Evolutionary conservation across 2,329 filamentous ascomycete species (phyloP).

Genomic region (Neobulgaria alba): DNA sequence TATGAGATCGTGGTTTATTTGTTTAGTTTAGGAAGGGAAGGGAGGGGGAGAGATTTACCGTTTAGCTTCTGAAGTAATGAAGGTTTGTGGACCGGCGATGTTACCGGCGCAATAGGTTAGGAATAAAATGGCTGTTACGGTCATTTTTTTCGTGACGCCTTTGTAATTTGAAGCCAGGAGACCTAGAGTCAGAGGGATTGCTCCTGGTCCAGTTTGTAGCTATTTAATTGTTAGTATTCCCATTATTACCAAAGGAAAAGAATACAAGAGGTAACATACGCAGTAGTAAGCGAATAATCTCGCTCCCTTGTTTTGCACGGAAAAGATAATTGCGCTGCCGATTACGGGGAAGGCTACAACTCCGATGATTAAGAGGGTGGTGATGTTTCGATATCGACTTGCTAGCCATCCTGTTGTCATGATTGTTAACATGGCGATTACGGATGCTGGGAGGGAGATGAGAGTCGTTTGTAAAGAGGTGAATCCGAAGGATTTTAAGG

Average conservation of each 20-base stretch:
- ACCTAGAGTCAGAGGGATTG: slow-evolving; percentile 26
- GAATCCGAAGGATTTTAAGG: slow-evolving; percentile 31
- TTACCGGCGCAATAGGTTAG: slow-evolving; percentile 22
- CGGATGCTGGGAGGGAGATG: slow-evolving; percentile 15
- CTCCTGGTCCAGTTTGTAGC: slow-evolving; percentile 25
- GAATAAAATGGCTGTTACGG: slow-evolving; percentile 20
- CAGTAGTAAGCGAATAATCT: slow-evolving; percentile 27
- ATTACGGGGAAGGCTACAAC: slow-evolving; percentile 18
- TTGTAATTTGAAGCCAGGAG: slow-evolving; percentile 26
- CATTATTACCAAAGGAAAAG: too few species aligned
- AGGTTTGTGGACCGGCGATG: slow-evolving; percentile 20
- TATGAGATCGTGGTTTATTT: too few species aligned
- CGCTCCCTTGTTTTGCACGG: slow-evolving; percentile 11
- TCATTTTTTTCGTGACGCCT: slow-evolving; percentile 28
- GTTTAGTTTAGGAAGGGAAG: neutral
- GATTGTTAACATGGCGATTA: slow-evolving; percentile 17
- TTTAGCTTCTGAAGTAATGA: slow-evolving; percentile 11
- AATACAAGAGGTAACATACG: slow-evolving; percentile 3
- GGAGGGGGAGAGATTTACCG: slow-evolving; percentile 3
- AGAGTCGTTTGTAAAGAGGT: slow-evolving; percentile 28
- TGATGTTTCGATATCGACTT: slow-evolving; percentile 27
- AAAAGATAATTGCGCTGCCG: slow-evolving; percentile 25
- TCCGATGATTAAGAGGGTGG: slow-evolving; percentile 16
- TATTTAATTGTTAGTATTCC: slow-evolving; percentile 24
- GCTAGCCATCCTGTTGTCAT: slow-evolving; percentile 26